phyloP scores from a whole-genome alignment of 495 filamentous ascomycete species.

The Xylaria telfairii region DNA sequence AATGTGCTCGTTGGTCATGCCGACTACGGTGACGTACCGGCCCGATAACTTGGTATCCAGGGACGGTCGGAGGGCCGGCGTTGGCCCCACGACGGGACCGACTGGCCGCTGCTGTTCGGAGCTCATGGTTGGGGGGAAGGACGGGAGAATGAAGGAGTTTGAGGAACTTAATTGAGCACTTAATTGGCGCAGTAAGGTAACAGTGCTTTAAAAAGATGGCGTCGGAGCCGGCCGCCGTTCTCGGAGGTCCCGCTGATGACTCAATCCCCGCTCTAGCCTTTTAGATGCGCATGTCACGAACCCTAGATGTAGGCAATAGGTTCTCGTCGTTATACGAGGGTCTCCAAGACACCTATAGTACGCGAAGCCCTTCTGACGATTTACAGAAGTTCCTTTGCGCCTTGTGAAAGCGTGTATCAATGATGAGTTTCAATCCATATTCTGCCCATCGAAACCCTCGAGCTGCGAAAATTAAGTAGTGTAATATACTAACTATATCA shows the following conservation, averaged over 20 bases:
- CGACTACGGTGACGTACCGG: constrained; percentile 47
- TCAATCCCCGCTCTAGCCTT: background rate
- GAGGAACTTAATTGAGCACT: background rate
- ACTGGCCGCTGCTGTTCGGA: constrained; percentile 21
- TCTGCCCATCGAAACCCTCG: background rate
- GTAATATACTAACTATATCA: background rate
- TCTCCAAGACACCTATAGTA: no score
- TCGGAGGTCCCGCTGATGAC: constrained; percentile 13
- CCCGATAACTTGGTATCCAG: constrained; percentile 40
- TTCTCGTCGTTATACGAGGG: no score
- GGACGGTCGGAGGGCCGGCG: constrained; percentile 34
- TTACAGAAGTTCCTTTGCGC: no score
- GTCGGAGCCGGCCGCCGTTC: background rate
- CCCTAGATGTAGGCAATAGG: no score
- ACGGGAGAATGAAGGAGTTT: background rate
- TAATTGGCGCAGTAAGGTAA: background rate
- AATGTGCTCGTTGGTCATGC: constrained; percentile 45
- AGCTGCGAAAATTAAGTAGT: background rate
- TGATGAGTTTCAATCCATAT: background rate
- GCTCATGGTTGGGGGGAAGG: background rate
- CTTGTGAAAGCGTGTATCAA: no score
- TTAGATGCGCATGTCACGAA: no score
- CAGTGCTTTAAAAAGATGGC: background rate
- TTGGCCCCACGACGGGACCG: constrained; percentile 33
- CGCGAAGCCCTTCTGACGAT: no score